Conservation (phyloP, 2,329 filamentous ascomycete species). For the Colletotrichum karsti region DNA sequence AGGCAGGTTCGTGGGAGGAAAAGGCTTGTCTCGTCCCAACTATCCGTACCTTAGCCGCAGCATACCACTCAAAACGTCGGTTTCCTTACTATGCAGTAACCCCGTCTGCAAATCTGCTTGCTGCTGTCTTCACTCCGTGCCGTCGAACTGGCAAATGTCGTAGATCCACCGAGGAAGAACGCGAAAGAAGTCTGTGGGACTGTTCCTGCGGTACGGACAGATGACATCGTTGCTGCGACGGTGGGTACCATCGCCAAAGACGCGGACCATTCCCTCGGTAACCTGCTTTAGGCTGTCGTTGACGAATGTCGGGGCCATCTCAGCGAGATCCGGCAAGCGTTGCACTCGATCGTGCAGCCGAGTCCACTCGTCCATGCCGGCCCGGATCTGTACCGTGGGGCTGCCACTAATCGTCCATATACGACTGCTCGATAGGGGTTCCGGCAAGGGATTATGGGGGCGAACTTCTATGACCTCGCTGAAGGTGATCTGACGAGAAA, state of each 20-base stretch:
- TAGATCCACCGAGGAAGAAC: not conserved
- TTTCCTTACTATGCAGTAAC: too few relatives aligned
- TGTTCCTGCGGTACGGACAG: not conserved
- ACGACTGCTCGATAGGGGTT: not conserved
- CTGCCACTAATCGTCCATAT: not conserved
- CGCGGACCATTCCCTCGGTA: not conserved
- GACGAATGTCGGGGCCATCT: not conserved
- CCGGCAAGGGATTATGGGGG: not conserved
- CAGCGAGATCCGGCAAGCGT: not conserved
- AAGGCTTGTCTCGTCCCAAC: not conserved
- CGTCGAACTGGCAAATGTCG: not conserved
- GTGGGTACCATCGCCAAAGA: not conserved
- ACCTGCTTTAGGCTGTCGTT: not conserved
- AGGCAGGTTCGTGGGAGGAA: not conserved
- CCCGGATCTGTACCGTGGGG: not conserved
- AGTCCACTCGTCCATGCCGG: not conserved
- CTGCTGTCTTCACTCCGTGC: not conserved
- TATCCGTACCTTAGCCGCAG: too few relatives aligned
- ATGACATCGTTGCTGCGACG: not conserved
- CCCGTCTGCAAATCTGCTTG: too few relatives aligned
- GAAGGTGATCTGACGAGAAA: not conserved
- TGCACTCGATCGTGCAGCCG: not conserved
- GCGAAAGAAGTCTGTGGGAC: not conserved
- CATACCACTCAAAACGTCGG: too few relatives aligned
- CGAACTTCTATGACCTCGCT: not conserved